Percentiles rank a stretch among this genome's conserved stretches.
Conservation (phyloP, 2,329 filamentous ascomycete species). For the Monosporascus sp. region DNA sequence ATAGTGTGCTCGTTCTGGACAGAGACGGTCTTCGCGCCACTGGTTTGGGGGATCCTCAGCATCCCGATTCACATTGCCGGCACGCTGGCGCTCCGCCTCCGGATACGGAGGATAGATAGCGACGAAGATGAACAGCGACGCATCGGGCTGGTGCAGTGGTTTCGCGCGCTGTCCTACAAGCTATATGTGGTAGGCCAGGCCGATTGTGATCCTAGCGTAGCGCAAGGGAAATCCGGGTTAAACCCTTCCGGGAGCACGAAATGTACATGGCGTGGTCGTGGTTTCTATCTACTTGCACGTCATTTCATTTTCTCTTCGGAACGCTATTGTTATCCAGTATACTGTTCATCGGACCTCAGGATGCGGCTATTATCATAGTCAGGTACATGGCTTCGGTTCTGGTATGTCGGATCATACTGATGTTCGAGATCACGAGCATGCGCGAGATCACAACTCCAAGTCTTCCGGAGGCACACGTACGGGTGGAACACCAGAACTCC, state of each 20-base stretch:
- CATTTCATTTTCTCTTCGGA: constrained; percentile 21
- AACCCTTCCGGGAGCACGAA: constrained; percentile 2
- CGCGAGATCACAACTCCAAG: constrained; percentile 1
- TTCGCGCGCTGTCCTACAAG: constrained; percentile 1
- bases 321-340: constrained; percentile 21
- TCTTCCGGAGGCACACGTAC: too few species aligned
- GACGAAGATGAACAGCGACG: not conserved
- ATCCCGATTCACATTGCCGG: constrained; percentile 11
- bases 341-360: constrained; percentile 15
- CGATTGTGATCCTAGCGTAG: constrained; percentile 4
- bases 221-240: constrained; percentile 5
- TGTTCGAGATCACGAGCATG: constrained; percentile 21
- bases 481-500: too few species aligned
- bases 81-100: constrained; percentile 7
- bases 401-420: constrained; percentile 18
- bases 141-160: constrained; percentile 1
- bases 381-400: constrained; percentile 19
- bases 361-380: constrained; percentile 16
- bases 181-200: constrained; percentile 2
- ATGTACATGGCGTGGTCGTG: constrained; percentile 13
- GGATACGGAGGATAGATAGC: constrained; percentile 5
- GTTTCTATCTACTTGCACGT: constrained; percentile 14
- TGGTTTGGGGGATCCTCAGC: constrained; percentile 9
- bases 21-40: constrained; percentile 6
- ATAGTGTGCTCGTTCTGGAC: constrained; percentile 12